Percentiles rank a stretch among this genome's conserved stretches.
Evolutionary conservation across 352 stramenopile species (phyloP).

Genomic region (Saprolegnia diclina): DNA sequence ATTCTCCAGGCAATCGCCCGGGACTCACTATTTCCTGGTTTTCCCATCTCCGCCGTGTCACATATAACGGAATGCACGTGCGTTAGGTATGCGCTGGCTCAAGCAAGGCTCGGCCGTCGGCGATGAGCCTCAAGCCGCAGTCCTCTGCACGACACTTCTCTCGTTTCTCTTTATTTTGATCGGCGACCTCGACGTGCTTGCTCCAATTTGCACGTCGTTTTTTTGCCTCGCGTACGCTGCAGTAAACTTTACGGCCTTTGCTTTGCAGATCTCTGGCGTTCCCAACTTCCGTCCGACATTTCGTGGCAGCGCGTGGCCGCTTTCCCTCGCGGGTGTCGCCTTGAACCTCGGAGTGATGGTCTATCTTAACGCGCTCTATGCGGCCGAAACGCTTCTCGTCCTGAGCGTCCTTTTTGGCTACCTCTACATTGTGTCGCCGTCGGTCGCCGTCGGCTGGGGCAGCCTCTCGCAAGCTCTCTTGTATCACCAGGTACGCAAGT

Average conservation of each 20-base stretch:
- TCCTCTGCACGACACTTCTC: constrained; percentile 58
- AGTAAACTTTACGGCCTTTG: constrained; percentile 70
- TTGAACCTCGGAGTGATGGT: constrained; percentile 73
- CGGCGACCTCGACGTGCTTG: constrained; percentile 65
- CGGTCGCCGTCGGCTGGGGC: constrained; percentile 40
- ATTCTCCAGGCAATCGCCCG: constrained; percentile 71
- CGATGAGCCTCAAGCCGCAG: constrained; percentile 61
- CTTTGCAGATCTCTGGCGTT: constrained; percentile 67
- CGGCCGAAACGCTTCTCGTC: constrained; percentile 46
- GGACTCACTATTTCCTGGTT: constrained; percentile 59
- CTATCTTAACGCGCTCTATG: constrained; percentile 60
- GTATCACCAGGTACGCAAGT: constrained; percentile 81
- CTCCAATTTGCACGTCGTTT: constrained; percentile 75
- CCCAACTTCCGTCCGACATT: constrained; percentile 79
- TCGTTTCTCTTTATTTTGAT: constrained; percentile 67
- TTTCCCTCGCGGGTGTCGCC: constrained; percentile 48
- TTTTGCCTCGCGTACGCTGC: constrained; percentile 70
- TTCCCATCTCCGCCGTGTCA: not conserved
- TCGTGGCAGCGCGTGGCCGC: constrained; percentile 56
- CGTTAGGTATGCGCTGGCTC: constrained; percentile 29
- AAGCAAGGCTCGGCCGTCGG: constrained; percentile 47
- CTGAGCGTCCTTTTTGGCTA: constrained; percentile 61
- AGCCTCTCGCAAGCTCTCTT: constrained; percentile 81
- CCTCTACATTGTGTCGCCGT: constrained; percentile 49
- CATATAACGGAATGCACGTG: not conserved